Conservation (phyloP, 371 early-diverging fungal species). For the Mortierella sp. region DNA sequence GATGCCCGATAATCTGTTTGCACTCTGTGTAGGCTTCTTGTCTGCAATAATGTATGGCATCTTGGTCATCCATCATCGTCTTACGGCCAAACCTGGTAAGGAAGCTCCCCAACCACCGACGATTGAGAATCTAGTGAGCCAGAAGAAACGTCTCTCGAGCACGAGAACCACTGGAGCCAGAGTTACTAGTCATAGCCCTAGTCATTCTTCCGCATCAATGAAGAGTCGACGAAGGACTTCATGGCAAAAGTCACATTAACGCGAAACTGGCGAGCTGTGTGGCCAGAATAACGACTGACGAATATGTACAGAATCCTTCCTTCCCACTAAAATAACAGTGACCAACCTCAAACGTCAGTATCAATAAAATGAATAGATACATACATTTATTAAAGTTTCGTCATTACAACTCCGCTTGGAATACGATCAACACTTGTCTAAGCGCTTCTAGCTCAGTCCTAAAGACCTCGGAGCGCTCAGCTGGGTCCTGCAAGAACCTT, state of each 20-base stretch:
- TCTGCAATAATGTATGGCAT: constrained; percentile 37
- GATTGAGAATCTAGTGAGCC: neutral
- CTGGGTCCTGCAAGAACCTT: constrained; percentile 14
- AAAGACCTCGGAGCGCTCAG: constrained; percentile 10
- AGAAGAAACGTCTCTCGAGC: neutral
- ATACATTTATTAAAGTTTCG: neutral
- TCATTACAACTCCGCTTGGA: neutral
- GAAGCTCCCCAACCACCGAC: constrained; percentile 26
- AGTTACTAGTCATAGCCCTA: neutral
- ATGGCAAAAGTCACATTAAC: neutral
- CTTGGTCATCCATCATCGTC: constrained; percentile 21
- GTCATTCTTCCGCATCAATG: neutral
- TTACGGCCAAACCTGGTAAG: constrained; percentile 23
- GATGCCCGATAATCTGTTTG: constrained; percentile 39
- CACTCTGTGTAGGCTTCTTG: constrained; percentile 36
- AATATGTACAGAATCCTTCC: neutral
- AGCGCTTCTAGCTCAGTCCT: constrained; percentile 14
- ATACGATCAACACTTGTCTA: constrained; percentile 8
- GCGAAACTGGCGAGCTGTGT: neutral
- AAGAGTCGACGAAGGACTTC: neutral
- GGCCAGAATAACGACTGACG: neutral
- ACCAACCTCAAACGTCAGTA: neutral
- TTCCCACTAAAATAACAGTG: neutral
- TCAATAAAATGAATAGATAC: neutral
- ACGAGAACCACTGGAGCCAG: neutral